Base-by-base conservation (phyloP, 1,284 basidiomycete genomes). In the Microbotryomycetes sp. region DNA sequence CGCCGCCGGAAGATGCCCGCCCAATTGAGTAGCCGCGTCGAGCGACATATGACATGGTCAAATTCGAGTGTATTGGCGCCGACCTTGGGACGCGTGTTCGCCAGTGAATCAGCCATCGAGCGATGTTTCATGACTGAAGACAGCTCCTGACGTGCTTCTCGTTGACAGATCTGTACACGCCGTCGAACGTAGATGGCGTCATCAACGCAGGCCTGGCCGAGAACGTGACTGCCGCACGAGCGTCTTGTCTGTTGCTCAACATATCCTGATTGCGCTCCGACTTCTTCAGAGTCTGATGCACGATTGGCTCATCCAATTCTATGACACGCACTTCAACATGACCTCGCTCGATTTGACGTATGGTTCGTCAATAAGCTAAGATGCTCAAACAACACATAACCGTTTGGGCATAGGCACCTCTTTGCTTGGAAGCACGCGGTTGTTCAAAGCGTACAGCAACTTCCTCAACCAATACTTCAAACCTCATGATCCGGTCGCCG, bases 401-500 rank as follows among this genome's bases (percentile, higher is more conserved):
- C 6, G 15, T 13, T 35, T 3, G n/a, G 21, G 16, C 35, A 1
- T 29, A 53, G 68, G 68, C 3, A 58, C n/a, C 1, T 56, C 55
- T 16, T 52, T 68, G 23, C 26, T 61, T 13, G 70, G 69, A 3
- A 66, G 62, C 9, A 45, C 56, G 2, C 67, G 70, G 28, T 45
- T 71, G 45, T 61, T 67, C 53, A 23, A 46, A 5, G 54, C 56
- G 4, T 62, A 70, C 6, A 45, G 54, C n/a, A 28, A 45, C 11
- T 54, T 62, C 48, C 66, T 66, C 52, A 16, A 56, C 18, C 24
- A 41, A 5, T 52, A 68, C 56, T 68, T 71, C 41, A 3, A 59
- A 7, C 64, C 68, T 1, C 24, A 59, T 48, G 29, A 60, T 15
- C 68, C 69, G 0, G 66, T 76, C 54, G 9, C 35, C 18, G 35